A percentile compares a stretch with the other conserved stretches of the same genome.
Evolutionary conservation across 2,329 filamentous ascomycete species (phyloP).

Genomic region (Leptodontidium sp.): DNA sequence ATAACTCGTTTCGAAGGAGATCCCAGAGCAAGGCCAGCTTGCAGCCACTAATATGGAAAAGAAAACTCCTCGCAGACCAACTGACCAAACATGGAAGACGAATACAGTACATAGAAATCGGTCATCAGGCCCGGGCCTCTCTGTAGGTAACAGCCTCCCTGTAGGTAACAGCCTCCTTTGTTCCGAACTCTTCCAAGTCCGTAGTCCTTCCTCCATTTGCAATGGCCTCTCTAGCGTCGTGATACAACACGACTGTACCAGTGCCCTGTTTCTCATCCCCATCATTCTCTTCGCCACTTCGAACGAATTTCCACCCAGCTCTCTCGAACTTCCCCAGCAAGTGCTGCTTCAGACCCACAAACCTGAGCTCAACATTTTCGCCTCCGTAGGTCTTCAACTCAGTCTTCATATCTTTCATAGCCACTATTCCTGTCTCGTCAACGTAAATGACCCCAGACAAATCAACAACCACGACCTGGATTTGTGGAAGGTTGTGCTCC

Average conservation of each 20-base stretch:
- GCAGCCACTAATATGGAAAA: not conserved
- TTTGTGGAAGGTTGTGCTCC: too few species aligned
- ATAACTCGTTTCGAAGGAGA: too few species aligned
- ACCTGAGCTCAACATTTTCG: conserved; percentile 20
- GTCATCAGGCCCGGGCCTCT: not conserved
- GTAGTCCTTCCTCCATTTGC: too few species aligned
- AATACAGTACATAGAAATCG: too few species aligned
- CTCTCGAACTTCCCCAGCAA: conserved; percentile 27
- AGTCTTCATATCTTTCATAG: too few species aligned
- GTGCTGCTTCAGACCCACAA: conserved; percentile 26
- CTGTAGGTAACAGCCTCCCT: not conserved
- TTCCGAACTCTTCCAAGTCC: not conserved
- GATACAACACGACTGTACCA: not conserved
- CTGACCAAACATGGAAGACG: not conserved
- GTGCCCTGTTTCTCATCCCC: not conserved
- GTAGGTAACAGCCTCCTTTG: not conserved
- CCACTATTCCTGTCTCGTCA: too few species aligned
- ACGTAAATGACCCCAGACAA: too few species aligned
- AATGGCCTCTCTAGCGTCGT: not conserved
- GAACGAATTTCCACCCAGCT: conserved; percentile 30
- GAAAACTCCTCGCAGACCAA: not conserved
- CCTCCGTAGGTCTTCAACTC: too few species aligned
- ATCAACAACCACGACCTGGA: too few species aligned
- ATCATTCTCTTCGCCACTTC: not conserved
- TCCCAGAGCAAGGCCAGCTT: not conserved